phyloP scores from a whole-genome alignment of 2,329 filamentous ascomycete genomes.

The Diaporthe vaccinii region DNA sequence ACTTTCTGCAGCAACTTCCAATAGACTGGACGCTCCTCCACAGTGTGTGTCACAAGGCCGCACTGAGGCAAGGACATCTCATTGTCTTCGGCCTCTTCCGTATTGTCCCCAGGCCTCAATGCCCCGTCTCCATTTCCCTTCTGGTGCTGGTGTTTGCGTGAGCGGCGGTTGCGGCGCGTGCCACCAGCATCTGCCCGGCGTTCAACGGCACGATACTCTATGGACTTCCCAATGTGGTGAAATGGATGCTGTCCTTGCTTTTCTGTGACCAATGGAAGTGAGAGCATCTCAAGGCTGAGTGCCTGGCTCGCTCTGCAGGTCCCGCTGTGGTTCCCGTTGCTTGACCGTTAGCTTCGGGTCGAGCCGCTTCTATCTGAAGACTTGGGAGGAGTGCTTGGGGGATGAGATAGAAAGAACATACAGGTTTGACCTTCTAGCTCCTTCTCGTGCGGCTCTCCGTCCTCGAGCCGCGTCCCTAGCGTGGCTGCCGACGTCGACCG shows the following conservation, averaged over 20 bases:
- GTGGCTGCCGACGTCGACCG: not conserved
- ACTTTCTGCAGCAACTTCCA: not conserved
- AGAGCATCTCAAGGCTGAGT: no score
- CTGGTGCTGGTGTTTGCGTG: not conserved
- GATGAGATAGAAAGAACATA: not conserved
- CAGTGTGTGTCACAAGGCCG: rapidly evolving
- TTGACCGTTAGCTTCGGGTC: not conserved
- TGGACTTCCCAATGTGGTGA: not conserved
- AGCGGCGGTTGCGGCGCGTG: not conserved
- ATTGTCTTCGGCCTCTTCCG: not conserved
- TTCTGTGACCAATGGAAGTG: not conserved
- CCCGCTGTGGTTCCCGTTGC: not conserved
- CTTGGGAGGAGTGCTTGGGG: not conserved
- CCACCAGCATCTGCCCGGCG: not conserved
- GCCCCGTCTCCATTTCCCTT: no score
- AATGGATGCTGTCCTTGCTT: not conserved
- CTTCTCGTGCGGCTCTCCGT: not conserved
- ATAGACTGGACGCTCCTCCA: not conserved
- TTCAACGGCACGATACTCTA: not conserved
- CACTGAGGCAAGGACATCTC: not conserved
- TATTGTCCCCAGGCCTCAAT: rapidly evolving
- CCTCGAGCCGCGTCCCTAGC: not conserved
- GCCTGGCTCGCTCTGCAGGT: not conserved
- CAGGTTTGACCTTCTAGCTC: not conserved
- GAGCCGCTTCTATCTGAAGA: not conserved